Evolutionary conservation across 441 rosid genomes (phyloP), one percentile per base, ranked within the genome.

Genomic region (Eutrema salsugineum): DNA sequence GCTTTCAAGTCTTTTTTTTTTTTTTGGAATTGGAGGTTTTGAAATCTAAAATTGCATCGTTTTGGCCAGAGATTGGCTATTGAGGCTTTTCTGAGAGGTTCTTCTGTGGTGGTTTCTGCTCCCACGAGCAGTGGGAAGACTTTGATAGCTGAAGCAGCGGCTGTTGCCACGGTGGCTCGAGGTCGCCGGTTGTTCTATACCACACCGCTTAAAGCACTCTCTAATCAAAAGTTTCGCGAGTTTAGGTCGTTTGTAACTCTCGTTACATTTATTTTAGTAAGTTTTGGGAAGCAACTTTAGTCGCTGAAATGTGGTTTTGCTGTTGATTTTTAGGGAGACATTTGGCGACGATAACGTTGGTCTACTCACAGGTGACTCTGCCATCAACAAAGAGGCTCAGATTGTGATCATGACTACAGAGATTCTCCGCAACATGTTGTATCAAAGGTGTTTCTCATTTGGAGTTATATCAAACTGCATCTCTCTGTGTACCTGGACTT

Each of bases 101-200:
- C 91, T 0, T 94, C 98, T 17, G 96, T 90, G 16, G 97, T 94
- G 82, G 97, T 94, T 62, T 94, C 99, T 75, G 98, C 98, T 48
- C 99, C 99, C 0, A 94, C 99, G 0, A 90, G 99, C 72, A 87
- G 98, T 66, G 99, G 99, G 10, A 94, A 94, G 90, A 94, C 99
- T 49, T 81, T 94, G 81, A 90, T 94, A 73, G 99, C 98, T 56
- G 99, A 92, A 83, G 98, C 99, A 61, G 97, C 99, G 0, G 97
- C 99, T 46, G 91, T 90, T 70, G 91, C 98, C 42, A 90, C 98
- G 0, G 91, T 94, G 7, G 93, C 98, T 20, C 79, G 88, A 77
- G 88, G 91, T 60, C 90, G 89, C 68, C 84, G 98, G 8, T 75
- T 94, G 70, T 89, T 94, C 59, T 94, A 92, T 63, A 94, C 98